Evolutionary conservation across 768 basidiomycete species (phyloP).

Genomic region (Butyriboletus loyo): DNA sequence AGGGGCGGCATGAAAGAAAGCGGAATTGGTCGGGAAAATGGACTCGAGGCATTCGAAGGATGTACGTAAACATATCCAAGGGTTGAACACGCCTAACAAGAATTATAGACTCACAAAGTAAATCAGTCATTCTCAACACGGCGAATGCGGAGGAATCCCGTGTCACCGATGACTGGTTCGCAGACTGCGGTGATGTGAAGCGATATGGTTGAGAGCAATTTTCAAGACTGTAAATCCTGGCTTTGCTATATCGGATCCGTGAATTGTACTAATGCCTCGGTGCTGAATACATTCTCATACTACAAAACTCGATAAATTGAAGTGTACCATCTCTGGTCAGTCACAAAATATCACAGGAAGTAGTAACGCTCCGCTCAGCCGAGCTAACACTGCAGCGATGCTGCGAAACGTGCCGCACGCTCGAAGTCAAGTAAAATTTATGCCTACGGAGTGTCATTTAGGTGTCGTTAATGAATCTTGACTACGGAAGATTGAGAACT

Average conservation of each 20-base stretch:
- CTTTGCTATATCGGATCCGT: neutral
- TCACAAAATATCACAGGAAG: no score
- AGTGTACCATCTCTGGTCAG: no score
- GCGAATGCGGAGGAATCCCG: constrained; percentile 58
- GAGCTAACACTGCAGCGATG: no score
- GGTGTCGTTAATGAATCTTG: no score
- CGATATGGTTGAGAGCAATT: constrained; percentile 56
- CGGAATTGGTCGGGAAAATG: constrained; percentile 85
- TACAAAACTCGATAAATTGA: constrained; percentile 2
- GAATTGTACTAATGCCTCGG: constrained; percentile 1
- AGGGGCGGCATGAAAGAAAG: constrained; percentile 93
- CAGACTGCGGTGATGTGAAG: constrained; percentile 47
- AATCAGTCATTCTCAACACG: constrained; percentile 76
- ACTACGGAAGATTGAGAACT: no score
- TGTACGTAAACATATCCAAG: constrained; percentile 44
- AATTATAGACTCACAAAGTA: constrained; percentile 73
- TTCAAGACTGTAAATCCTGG: neutral
- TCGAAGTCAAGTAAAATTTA: no score
- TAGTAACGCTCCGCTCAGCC: no score
- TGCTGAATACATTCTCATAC: constrained; percentile 13
- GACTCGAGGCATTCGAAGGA: constrained; percentile 73
- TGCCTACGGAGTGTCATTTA: no score
- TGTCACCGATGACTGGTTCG: constrained; percentile 74
- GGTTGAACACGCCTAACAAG: neutral
- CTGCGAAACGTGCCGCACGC: no score